Evolutionary conservation across 1,139 yeast species (phyloP), one percentile per base, ranked within the genome.

Genomic region (Chernovozyma sophiae-reginae): DNA sequence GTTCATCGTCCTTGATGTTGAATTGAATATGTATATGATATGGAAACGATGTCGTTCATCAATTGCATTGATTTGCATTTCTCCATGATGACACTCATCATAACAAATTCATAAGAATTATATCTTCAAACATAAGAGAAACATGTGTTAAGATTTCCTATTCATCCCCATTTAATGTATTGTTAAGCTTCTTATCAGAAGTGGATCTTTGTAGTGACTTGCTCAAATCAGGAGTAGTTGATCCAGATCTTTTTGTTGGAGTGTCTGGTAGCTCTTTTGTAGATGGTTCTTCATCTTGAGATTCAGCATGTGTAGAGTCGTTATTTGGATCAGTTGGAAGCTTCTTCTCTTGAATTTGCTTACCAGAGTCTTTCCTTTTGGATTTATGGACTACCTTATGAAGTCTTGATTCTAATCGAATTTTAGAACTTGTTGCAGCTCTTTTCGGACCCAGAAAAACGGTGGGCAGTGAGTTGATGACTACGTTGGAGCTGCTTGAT

Each of bases 341-440:
- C 10, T 20, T 20, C 23, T 20, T 20, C 6, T 6, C 8, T 6
- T 20, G 8, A n/a, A n/a, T 14, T 14, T 13, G 19, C 22, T 25
- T 12, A 17, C 24, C 25, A 29, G 10, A 7, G 29, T 20, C 32
- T 32, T 31, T 14, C 28, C 31, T 26, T 25, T 15, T 32, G 11
- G 23, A 17, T 27, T 38, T 46, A 22, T 32, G 23, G 3, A 65
- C 62, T 1, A 62, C 69, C 16, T 45, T 53, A 41, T 61, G 60
- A 41, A 65, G 49, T 39, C 60, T 57, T 10, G 57, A 46, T 40
- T 65, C 68, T 38, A 64, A 52, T 29, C 71, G 52, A 4, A 53
- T 43, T 42, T 57, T 62, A 0, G 67, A 58, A 10, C 19, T n/a
- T 12, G 33, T 26, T 13, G 35, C 40, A 11, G 38, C 34, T 17